A percentile compares a stretch with the other conserved stretches of the same genome.
These are phyloP conservation scores for Paecilomyces dactylethromorphus DNA, from an alignment of 2,329 filamentous ascomycete genomes.

Conservation along the genomic window DNA sequence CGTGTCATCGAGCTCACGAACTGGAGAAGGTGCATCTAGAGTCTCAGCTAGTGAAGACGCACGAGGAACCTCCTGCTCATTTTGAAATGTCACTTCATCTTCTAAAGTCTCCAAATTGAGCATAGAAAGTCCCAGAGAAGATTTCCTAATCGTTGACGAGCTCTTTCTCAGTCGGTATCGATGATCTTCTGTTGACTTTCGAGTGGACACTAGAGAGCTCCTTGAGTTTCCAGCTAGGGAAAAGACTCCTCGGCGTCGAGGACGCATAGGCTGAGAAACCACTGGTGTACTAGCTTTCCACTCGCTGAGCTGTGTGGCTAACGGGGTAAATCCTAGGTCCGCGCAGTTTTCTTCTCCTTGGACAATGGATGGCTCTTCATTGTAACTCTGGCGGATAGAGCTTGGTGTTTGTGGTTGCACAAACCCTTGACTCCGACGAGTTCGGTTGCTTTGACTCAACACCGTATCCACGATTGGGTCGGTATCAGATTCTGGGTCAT, in stretches of 20 bases:
- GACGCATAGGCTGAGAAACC: slow-evolving; percentile 19
- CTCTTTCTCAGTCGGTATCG: slow-evolving; percentile 10
- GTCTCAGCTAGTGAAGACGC: not conserved
- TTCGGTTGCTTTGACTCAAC: slow-evolving; percentile 3
- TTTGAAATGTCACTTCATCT: not conserved
- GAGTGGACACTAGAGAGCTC: not conserved
- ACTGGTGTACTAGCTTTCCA: slow-evolving; percentile 59
- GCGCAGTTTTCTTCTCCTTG: slow-evolving; percentile 4
- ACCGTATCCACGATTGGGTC: slow-evolving; percentile 15
- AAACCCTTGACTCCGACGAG: not conserved
- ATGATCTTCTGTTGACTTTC: slow-evolving; percentile 7
- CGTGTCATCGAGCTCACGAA: not conserved
- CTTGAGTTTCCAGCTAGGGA: slow-evolving; percentile 21
- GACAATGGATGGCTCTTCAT: slow-evolving; percentile 4
- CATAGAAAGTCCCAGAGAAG: not conserved
- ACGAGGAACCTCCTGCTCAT: not conserved
- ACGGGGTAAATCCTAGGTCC: slow-evolving; percentile 55
- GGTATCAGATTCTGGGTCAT: slow-evolving; percentile 20
- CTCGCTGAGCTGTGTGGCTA: slow-evolving; percentile 54
- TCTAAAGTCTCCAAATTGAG: not conserved
- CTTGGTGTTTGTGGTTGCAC: not conserved
- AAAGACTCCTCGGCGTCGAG: slow-evolving; percentile 26
- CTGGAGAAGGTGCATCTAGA: not conserved
- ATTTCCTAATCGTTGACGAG: not conserved
- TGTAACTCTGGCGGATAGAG: slow-evolving; percentile 2